A percentile compares a stretch with the other conserved stretches of the same genome.
These are phyloP conservation scores for Saccharomycopsis guyanensis DNA, from an alignment of 805 yeast genomes.

Conservation along the genomic window DNA sequence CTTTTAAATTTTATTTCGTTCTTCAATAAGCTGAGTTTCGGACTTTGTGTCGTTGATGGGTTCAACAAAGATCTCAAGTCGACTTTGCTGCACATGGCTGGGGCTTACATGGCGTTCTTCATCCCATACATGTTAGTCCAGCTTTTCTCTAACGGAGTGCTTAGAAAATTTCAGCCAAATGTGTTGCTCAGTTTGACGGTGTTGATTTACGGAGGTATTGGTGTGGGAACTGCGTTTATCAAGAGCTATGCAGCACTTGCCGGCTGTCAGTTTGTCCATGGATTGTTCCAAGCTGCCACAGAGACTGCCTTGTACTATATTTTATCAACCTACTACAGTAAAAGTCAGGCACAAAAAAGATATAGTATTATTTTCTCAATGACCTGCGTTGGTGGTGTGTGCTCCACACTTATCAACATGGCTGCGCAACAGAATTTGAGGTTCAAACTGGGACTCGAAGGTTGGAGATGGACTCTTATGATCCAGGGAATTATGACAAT, in stretches of 20 bases:
- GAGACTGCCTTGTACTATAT: conserved; percentile 71
- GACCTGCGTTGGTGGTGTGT: conserved; percentile 69
- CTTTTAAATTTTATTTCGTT: conserved; percentile 60
- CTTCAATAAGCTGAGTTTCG: conserved; percentile 64
- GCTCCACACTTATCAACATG: conserved; percentile 27
- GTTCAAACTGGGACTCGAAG: conserved; percentile 31
- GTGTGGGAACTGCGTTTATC: conserved; percentile 58
- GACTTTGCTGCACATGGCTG: conserved; percentile 50
- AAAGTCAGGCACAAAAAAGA: conserved; percentile 58
- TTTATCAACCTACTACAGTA: conserved; percentile 55
- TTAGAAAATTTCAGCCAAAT: conserved; percentile 55
- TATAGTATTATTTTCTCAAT: conserved; percentile 62
- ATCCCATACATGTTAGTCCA: conserved; percentile 55
- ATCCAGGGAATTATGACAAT: conserved; percentile 36
- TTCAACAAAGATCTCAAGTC: conserved; percentile 45
- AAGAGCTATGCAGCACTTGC: conserved; percentile 49
- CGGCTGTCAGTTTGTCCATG: conserved; percentile 57
- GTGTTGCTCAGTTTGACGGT: conserved; percentile 54
- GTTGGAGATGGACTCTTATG: conserved; percentile 48
- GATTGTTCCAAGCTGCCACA: conserved; percentile 61
- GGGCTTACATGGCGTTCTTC: conserved; percentile 59
- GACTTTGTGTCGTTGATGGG: conserved; percentile 64
- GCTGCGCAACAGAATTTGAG: conserved; percentile 31
- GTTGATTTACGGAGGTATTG: conserved; percentile 53
- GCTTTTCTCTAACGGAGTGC: conserved; percentile 50